Evolutionary conservation across 1,284 basidiomycete genomes (phyloP), one percentile per base, ranked within the genome.

Genomic region (Taiwanofungus camphoratus): DNA sequence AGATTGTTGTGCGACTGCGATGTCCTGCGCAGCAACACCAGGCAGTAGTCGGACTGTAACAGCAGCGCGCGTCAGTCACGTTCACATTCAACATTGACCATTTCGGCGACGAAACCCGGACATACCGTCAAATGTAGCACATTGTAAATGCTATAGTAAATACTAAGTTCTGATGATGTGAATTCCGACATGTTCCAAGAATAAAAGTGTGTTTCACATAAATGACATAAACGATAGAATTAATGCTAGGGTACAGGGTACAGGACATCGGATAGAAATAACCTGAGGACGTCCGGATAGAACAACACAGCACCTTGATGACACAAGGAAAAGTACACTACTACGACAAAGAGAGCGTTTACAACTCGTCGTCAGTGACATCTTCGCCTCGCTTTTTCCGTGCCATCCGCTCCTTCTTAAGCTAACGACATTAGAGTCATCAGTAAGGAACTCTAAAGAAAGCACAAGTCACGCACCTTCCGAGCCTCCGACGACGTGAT

Each of bases 361-460:
- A 79, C 39, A 75, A 60, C 53, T 87, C 82, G 53, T 86, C 83
- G 49, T 74, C 76, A 55, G 59, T 61, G 44, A 82, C 62, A 24
- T 88, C 86, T 68, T 87, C 83, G 53, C 88, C 88, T 49, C 77
- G 74, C 77, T 91, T 91, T 63, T 82, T 82, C 64, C 87, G 72
- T 55, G 88, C 89, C 69, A 96, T 92, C 47, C 94, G 87, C 55
- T 94, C 92, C 82, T 96, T 96, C 90, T 95, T 96, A 55, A 74
- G 67, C 70, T 62, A 22, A 58, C 7, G 54, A 12, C 41, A 39
- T 6, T 8, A 37, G 8, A 24, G 9, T n/a, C 16, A 23, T 11
- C 36, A 37, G 36, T 18, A 19, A 21, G 8, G 16, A 19, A 37
- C 9, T 37, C 8, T 6, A 20, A 5, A 24, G 12, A 34, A 16